Percentiles rank a stretch among this genome's conserved stretches.
phyloP scores from a whole-genome alignment of 148 eudicot species.

The Rhododendron simsii region DNA sequence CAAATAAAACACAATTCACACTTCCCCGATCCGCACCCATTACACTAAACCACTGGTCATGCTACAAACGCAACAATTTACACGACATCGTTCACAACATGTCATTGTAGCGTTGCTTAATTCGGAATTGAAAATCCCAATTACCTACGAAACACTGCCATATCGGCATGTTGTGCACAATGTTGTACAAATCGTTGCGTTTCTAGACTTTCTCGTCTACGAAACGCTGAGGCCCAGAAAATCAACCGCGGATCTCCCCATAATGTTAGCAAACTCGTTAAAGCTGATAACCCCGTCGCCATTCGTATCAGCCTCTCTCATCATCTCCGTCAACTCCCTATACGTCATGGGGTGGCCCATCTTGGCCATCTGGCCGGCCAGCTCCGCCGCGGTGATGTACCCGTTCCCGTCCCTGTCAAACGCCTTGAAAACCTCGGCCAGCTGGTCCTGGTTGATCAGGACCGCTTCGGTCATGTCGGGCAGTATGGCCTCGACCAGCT shows the following conservation, averaged over 20 bases:
- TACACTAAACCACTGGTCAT: neutral
- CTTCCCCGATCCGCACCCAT: neutral
- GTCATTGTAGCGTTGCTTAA: neutral
- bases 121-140: neutral
- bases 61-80: neutral
- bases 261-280: slow-evolving; percentile 31
- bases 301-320: slow-evolving; percentile 46
- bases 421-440: slow-evolving; percentile 42
- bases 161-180: too few species aligned
- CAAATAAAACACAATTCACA: neutral
- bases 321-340: slow-evolving; percentile 43
- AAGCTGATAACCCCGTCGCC: slow-evolving; percentile 65
- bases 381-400: slow-evolving; percentile 45
- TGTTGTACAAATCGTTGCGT: neutral
- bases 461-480: slow-evolving; percentile 35
- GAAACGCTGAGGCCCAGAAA: slow-evolving; percentile 30
- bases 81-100: neutral
- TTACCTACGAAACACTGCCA: neutral
- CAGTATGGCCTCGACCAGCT: slow-evolving; percentile 31
- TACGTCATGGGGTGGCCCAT: slow-evolving; percentile 59
- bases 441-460: slow-evolving; percentile 40
- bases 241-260: slow-evolving; percentile 41
- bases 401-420: slow-evolving; percentile 58
- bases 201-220: neutral
- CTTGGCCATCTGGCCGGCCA: slow-evolving; percentile 50